Base-by-base conservation (phyloP, 305 asterid species). In the Solanum hybrid region DNA sequence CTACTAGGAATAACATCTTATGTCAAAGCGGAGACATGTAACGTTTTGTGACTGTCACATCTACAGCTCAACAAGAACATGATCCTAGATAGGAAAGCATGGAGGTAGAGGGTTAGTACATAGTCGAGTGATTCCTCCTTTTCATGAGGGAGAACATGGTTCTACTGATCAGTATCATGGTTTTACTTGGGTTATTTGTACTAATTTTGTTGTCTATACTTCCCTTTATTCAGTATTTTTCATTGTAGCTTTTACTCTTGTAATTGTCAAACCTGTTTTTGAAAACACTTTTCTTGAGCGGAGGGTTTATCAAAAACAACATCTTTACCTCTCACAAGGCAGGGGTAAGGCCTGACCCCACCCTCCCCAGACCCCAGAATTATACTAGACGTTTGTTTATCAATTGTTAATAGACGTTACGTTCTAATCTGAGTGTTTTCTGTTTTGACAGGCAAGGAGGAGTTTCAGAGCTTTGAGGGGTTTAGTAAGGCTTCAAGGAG, bases 401-500 rank as follows among this genome's bases (percentile, higher is more conserved):
- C 73, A 22, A 64, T 64, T 64, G 28, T 22, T 64, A 22, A 13
- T 39, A 26, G 22, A 82, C 5, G 35, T 40, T 82, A 40, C 2
- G 2, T 81, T 81, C 14, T 61, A 14, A 82, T 82, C 8, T 80
- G 26, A 16, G 6, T 20, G 28, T 29, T 74, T 86, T 64, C 86
- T 87, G 31, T 36, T 85, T 71, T 90, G 20, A 46, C 89, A 97
- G 99, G 98, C 98, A 67, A 97, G 99, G 92, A 93, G 95, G 90
- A 95, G 95, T 93, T 96, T 94, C 89, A 92, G 97, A 91, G 98
- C 98, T 87, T 90, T 95, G 95, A 96, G 91, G 93, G 99, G 99
- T 78, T 92, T 97, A 89, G 96, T 95, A 92, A 95, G 99, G 94
- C 99, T 97, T 90, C 99, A 97, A 94, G 98, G 93, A 87, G 98